Evolutionary conservation across 352 stramenopile species (phyloP).

Genomic region (Pythium volutum): DNA sequence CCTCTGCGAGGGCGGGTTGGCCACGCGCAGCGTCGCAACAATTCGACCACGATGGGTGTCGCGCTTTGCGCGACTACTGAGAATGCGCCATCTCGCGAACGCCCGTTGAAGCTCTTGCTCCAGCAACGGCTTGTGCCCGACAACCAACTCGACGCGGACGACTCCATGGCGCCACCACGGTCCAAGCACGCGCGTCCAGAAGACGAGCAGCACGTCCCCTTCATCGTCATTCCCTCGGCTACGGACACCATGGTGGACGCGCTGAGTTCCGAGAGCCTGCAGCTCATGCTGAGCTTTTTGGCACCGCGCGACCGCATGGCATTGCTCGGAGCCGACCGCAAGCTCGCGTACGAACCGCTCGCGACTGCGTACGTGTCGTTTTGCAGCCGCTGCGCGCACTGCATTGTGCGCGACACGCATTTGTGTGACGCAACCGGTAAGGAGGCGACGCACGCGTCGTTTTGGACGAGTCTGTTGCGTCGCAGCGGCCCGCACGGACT

Average conservation of each 20-base stretch:
- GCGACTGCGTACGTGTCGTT: constrained; percentile 46
- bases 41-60: constrained; percentile 12
- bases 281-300: constrained; percentile 60
- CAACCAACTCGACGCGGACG: not conserved
- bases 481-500: constrained; percentile 32
- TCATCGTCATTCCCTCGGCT: not conserved
- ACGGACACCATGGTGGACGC: constrained; percentile 15
- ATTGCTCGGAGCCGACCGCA: constrained; percentile 41
- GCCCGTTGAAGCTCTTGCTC: constrained; percentile 13
- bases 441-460: constrained; percentile 32
- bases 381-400: constrained; percentile 54
- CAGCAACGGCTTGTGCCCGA: constrained; percentile 4
- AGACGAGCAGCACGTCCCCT: not conserved
- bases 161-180: not conserved
- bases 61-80: not conserved
- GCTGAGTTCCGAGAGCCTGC: constrained; percentile 44
- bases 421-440: constrained; percentile 38
- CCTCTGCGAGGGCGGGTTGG: not conserved
- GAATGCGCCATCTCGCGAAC: not conserved
- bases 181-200: too few species aligned
- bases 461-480: constrained; percentile 58
- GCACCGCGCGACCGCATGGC: constrained; percentile 52
- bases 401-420: constrained; percentile 44
- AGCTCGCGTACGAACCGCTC: constrained; percentile 39
- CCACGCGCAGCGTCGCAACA: not conserved